Conservation (phyloP, 2,329 filamentous ascomycete genomes). For the Pseudocercospora pini-densiflorae region DNA sequence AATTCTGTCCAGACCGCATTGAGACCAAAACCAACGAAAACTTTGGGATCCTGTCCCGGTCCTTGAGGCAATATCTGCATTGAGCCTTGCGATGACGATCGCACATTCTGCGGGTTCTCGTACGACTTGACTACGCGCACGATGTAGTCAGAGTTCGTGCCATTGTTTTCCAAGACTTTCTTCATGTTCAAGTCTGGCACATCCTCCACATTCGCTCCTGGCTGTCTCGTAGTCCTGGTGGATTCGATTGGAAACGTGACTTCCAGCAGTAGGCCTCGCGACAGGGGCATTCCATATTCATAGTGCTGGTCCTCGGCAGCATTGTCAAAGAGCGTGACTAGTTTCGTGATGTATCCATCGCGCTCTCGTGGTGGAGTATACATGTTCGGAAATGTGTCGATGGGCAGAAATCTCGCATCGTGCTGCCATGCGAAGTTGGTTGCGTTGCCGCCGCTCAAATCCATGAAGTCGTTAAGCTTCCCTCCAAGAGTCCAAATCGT, state of each 20-base stretch:
- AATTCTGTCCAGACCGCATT: conserved; percentile 46
- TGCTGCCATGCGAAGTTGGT: conserved; percentile 43
- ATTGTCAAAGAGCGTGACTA: conserved; percentile 60
- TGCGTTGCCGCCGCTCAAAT: conserved; percentile 34
- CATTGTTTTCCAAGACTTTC: conserved; percentile 34
- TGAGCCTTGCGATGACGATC: conserved; percentile 55
- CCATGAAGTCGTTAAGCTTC: conserved; percentile 44
- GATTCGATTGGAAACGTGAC: conserved; percentile 34
- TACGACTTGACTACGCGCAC: conserved; percentile 38
- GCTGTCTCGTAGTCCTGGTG: neutral
- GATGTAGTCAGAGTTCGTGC: conserved; percentile 35
- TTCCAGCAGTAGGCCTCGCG: conserved; percentile 40
- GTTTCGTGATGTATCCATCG: conserved; percentile 43
- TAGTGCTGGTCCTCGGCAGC: conserved; percentile 49
- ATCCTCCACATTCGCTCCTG: neutral
- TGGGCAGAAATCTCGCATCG: conserved; percentile 35
- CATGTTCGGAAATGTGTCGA: conserved; percentile 34
- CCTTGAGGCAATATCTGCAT: conserved; percentile 58
- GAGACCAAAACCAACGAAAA: conserved; percentile 60
- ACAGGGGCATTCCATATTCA: conserved; percentile 35
- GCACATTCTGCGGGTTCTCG: conserved; percentile 34
- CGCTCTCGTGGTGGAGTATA: conserved; percentile 29
- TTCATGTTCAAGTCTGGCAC: conserved; percentile 36
- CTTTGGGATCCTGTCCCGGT: conserved; percentile 47
- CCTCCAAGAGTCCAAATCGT: conserved; percentile 57